A percentile compares a stretch with the other conserved stretches of the same genome.
phyloP scores from a whole-genome alignment of 2,329 filamentous ascomycete species.

The Cylindrodendrum hubeiense region DNA sequence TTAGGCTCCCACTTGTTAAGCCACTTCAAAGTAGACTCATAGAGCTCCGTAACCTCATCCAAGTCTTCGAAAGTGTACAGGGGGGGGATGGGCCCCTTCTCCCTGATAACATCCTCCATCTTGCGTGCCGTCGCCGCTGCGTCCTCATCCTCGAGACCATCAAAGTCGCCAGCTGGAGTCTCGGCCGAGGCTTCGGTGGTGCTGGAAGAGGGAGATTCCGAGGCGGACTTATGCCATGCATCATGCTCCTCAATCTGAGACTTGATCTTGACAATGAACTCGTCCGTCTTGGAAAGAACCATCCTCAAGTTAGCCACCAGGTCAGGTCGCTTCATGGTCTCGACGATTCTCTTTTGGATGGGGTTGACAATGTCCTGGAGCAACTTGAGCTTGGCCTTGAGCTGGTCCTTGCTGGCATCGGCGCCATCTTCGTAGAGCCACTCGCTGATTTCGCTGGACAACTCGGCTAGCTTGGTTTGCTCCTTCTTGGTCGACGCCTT shows the following conservation, averaged over 20 bases:
- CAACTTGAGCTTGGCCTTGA: slow-evolving; percentile 81
- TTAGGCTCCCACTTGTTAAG: slow-evolving; percentile 76
- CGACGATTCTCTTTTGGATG: slow-evolving; percentile 80
- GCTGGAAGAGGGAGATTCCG: slow-evolving; percentile 59
- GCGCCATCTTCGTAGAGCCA: slow-evolving; percentile 92
- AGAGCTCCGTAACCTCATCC: slow-evolving; percentile 70
- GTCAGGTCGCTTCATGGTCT: slow-evolving; percentile 78
- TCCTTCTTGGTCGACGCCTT: slow-evolving; percentile 77
- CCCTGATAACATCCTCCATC: slow-evolving; percentile 59
- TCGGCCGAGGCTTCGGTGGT: slow-evolving; percentile 60
- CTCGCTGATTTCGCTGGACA: slow-evolving; percentile 78
- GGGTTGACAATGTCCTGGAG: slow-evolving; percentile 84
- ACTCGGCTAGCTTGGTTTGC: slow-evolving; percentile 74
- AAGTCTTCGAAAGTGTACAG: slow-evolving; percentile 82
- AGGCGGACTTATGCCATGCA: slow-evolving; percentile 66
- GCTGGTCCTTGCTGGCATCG: slow-evolving; percentile 78
- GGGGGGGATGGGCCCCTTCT: slow-evolving; percentile 69
- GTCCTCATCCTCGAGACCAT: slow-evolving; percentile 82
- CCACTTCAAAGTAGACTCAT: slow-evolving; percentile 77
- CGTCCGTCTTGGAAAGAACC: slow-evolving; percentile 77
- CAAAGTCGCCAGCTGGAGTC: slow-evolving; percentile 69
- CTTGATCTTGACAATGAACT: slow-evolving; percentile 78
- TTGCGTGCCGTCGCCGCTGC: slow-evolving; percentile 53
- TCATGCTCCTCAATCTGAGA: slow-evolving; percentile 78
- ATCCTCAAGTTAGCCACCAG: slow-evolving; percentile 76